Percentiles rank a stretch among this genome's conserved stretches.
phyloP scores from a whole-genome alignment of 257 asterid genomes.

The Haberlea rhodopensis region DNA sequence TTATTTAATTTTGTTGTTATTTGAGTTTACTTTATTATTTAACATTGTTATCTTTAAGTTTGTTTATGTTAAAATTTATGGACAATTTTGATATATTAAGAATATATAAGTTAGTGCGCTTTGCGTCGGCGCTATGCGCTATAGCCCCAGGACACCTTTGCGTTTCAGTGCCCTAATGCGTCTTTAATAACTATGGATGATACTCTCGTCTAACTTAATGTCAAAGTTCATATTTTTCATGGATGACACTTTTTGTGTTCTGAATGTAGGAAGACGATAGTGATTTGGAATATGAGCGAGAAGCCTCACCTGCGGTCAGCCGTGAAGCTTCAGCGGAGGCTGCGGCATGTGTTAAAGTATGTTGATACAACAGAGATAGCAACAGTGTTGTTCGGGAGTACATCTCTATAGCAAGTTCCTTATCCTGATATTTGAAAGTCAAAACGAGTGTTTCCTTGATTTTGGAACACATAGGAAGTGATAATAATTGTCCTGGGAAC shows the following conservation, averaged over 20 bases:
- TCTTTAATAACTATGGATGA: too few species aligned
- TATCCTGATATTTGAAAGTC: conserved; percentile 5
- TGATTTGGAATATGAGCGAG: conserved; percentile 72
- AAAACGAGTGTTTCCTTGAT: conserved; percentile 1
- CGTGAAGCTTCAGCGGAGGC: conserved; percentile 75
- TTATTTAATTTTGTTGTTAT: too few species aligned
- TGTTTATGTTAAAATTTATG: too few species aligned
- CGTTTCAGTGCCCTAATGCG: conserved; percentile 9
- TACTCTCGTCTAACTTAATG: too few species aligned
- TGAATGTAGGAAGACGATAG: conserved; percentile 76
- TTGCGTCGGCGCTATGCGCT: too few species aligned
- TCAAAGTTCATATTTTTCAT: too few species aligned
- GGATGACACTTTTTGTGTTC: conserved; percentile 10
- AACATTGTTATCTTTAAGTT: too few species aligned
- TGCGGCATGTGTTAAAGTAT: conserved; percentile 74
- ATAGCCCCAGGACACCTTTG: too few species aligned
- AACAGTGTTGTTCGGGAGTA: background rate
- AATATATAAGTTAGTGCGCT: too few species aligned
- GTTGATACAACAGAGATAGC: conserved; percentile 7
- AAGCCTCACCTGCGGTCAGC: conserved; percentile 60
- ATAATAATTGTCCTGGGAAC: background rate
- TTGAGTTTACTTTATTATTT: too few species aligned
- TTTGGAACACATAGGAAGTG: conserved; percentile 1
- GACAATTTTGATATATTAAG: too few species aligned
- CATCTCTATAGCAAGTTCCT: conserved; percentile 15